Evolutionary conservation across 257 asterid genomes (phyloP), one percentile per base, ranked within the genome.

Genomic region (Solanum infundibuliforme): DNA sequence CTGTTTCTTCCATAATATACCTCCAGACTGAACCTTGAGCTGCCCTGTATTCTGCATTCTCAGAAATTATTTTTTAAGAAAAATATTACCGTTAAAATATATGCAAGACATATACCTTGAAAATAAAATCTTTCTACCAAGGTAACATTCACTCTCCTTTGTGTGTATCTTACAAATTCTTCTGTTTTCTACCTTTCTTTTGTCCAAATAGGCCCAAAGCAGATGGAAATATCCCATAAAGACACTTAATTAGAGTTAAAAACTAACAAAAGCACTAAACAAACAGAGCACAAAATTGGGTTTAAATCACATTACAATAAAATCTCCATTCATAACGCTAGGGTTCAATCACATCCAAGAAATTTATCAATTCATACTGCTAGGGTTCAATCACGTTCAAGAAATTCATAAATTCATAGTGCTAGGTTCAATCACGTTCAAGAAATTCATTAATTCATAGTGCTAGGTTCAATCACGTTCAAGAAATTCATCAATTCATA

Each of bases 1-100:
- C 89, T 90, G 98, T 91, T 97, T 97, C 95, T 94, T 97, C 99
- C 99, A 97, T 89, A 90, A 74, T 87, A 97, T 87, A 74, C 99
- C 99, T 68, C 94, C 93, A 18, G 98, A 90, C 88, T 96, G 96
- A 90, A 95, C 97, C 91, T 88, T 96, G 86, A 96, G 95, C 83
- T 94, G 98, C 66, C 99, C 99, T 32, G 98, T 98, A 66, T 94
- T 96, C 99, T 96, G 92, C 91, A 93, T 62, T 79, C 82, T 55
- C 29, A 89, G 36, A 27, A 8, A 41, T 12, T 23, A 21, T 8
- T 21, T 58, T 23, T 13, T 52, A 55, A 38, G 7, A 13, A 25
- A 43, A n/a, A 23, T 38, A 38, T 38, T n/a, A 21, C 7, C 5
- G 3, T 77, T 27, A 71, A 36, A 3, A 73, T 12, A 86, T 31